Evolutionary conservation across 1,284 basidiomycete genomes (phyloP), one percentile per base, ranked within the genome.

Genomic region (Naganishia albida): DNA sequence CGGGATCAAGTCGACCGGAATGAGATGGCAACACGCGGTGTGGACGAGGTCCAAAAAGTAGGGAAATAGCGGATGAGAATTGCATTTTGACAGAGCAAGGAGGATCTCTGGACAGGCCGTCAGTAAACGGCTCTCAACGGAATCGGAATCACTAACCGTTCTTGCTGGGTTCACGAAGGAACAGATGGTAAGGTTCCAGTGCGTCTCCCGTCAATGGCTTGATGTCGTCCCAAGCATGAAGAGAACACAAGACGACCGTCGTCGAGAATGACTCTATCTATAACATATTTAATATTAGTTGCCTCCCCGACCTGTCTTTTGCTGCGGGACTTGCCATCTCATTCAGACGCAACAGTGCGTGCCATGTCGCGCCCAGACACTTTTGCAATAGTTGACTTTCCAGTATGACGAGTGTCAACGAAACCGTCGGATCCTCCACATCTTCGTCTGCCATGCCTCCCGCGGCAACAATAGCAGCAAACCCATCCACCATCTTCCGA

Each of bases 181-280:
- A 85, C n/a, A 93, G 75, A 72, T 86, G 85, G 70, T 87, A 87
- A 0, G 91, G 91, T 72, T 91, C 89, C 0, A 86, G 84, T 0
- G 88, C 84, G 28, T 88, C 87, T 3, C 87, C 88, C 6, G 87
- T 75, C 0, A 84, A 75, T 0, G 90, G 89, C 10, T 86, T 83
- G 20, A 91, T 82, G 68, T 88, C 84, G 68, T 89, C 86, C 90
- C 91, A 93, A 18, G 83, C 82, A 7, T 84, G 80, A 51, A 85
- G 81, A 1, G 89, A 90, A 30, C 88, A 74, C 60, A 92, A 82
- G 3, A 93, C 80, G 0, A 88, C 84, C 81, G 74, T 56, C 6
- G 40, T 54, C 4, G 63, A 63, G 23, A 48, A 62, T 62, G 60
- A 49, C 48, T 25, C 13, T 3, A 38, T 46, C 59, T 50, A 42